Percentiles rank a stretch among this genome's conserved stretches.
Conservation (phyloP, 2,329 filamentous ascomycete species). For the Zymoseptoria tritici region DNA sequence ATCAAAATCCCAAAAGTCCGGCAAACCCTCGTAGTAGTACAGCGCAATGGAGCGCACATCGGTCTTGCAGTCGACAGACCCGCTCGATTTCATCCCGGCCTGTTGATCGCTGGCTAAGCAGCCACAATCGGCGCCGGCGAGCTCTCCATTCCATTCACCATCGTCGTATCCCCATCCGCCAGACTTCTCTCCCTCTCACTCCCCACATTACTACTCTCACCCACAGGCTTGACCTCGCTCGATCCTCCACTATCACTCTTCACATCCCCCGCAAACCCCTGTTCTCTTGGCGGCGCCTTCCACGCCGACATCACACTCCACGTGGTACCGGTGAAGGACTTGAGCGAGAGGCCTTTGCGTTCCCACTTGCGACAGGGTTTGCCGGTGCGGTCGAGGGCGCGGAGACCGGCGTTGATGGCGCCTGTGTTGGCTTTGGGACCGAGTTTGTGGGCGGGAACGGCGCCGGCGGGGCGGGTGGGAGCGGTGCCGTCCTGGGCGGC, state of each 20-base stretch:
- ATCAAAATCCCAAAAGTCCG: too few relatives aligned
- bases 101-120: conserved; percentile 12
- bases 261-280: conserved; percentile 55
- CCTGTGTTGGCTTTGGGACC: conserved; percentile 95
- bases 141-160: conserved; percentile 28
- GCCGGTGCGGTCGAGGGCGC: conserved; percentile 85
- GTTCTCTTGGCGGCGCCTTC: conserved; percentile 56
- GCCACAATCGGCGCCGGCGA: conserved; percentile 35
- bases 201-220: conserved; percentile 50
- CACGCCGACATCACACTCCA: conserved; percentile 74
- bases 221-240: conserved; percentile 47
- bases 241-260: conserved; percentile 49
- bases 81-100: not conserved
- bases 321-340: conserved; percentile 81
- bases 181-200: conserved; percentile 57
- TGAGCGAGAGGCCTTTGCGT: conserved; percentile 72
- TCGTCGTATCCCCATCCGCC: conserved; percentile 29
- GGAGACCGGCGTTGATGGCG: conserved; percentile 92
- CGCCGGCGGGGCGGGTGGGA: conserved; percentile 5
- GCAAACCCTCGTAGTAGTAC: too few relatives aligned
- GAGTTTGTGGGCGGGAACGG: conserved; percentile 62
- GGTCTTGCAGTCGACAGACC: not conserved
- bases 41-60: not conserved
- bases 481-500: conserved; percentile 29
- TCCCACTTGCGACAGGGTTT: conserved; percentile 90